phyloP scores from a whole-genome alignment of 148 eudicot species.

The Suaeda aralocaspica region DNA sequence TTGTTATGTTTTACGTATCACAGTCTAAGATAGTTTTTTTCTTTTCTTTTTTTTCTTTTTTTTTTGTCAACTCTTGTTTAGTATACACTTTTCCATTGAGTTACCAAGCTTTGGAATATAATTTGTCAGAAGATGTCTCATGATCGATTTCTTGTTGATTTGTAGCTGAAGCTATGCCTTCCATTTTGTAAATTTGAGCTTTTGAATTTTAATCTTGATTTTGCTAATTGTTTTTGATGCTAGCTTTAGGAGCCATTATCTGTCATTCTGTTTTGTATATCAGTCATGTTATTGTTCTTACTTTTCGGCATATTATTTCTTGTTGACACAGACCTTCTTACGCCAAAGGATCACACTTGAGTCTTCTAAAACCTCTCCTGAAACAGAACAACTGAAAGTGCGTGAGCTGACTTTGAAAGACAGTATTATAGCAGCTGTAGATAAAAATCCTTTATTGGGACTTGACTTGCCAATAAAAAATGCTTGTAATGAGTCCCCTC shows the following conservation, averaged over 20 bases:
- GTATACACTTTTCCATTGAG: too few relatives aligned
- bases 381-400: constrained; percentile 16
- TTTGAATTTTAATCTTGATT: not conserved
- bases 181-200: not conserved
- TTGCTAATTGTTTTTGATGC: not conserved
- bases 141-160: not conserved
- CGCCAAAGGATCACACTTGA: constrained; percentile 75
- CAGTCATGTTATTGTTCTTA: not conserved
- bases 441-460: constrained; percentile 12
- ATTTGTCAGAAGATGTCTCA: not conserved
- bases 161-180: not conserved
- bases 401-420: constrained; percentile 20
- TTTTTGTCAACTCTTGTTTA: too few relatives aligned
- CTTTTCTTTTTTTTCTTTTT: too few relatives aligned
- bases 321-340: constrained; percentile 61
- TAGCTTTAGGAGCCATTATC: not conserved
- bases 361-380: constrained; percentile 33
- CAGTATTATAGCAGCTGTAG: constrained; percentile 1
- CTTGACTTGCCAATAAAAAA: constrained; percentile 5
- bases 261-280: not conserved
- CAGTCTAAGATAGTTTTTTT: too few relatives aligned
- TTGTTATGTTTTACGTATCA: too few relatives aligned
- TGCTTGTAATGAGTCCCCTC: constrained; percentile 10
- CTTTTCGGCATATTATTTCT: not conserved
- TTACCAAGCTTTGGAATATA: not conserved